Base-by-base conservation (phyloP, 352 stramenopile species). In the Pythium monospermum region DNA sequence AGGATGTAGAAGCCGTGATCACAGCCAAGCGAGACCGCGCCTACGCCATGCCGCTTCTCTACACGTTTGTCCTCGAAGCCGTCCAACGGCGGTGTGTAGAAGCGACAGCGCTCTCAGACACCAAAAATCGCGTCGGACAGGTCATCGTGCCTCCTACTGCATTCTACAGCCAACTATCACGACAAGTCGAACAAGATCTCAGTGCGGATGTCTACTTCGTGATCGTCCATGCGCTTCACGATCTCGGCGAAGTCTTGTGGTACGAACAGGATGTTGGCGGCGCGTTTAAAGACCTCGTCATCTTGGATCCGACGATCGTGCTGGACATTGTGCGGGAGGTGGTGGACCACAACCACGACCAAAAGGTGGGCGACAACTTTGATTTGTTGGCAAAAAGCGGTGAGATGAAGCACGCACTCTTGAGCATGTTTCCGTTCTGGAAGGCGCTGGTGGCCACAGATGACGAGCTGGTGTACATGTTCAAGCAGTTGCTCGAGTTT, bases 301-400 rank as follows among this genome's bases (percentile, higher is more conserved):
- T 63, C 21, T 8, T 63, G 18, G 36, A 64, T 15, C 56, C 52
- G 2, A 64, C 53, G 0, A 57, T 76, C 35, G 63, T 68, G 7
- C 59, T 76, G 13, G 54, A 64, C 23, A 45, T 71, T 4, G 41
- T 63, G 23, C 47, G 56, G 0, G 56, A 63, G 39, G 42, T 27
- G 4, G 13, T 63, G 26, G 57, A 57, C 30, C 56, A 63, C 37
- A 35, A 63, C 2, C 25, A 52, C 31, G 49, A 45, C 2, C 40
- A 43, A n/a, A 64, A 51, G 1, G 30, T 31, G 4, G 49, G 48
- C 13, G 36, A 53, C 12, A 2, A 35, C 39, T 11, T 40, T 30
- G 43, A 60, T 66, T 32, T 61, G 50, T 21, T 32, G 44, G 41
- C 38, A 31, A 6, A 44, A 30, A 35, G 53, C 27, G 56, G 56